Conservation (phyloP, 805 yeast species). For the Zygoascus flipseniorum region DNA sequence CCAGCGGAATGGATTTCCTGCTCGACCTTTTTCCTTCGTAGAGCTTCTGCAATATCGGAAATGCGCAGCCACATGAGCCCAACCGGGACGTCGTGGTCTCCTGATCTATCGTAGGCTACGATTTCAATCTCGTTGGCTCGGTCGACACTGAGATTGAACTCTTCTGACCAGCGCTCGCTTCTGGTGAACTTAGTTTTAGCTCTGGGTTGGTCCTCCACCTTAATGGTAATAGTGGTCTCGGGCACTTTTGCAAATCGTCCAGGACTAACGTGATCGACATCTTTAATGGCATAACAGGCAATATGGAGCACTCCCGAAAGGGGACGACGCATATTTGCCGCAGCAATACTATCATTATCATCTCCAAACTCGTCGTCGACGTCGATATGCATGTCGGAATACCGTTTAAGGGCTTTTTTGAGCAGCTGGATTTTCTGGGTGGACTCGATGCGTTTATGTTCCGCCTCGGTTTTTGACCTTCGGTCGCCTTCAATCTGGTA, state of each 20-base stretch:
- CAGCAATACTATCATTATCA: conserved; percentile 49
- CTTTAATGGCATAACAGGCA: conserved; percentile 69
- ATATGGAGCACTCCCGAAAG: conserved; percentile 72
- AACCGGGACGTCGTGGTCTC: conserved; percentile 67
- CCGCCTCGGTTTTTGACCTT: conserved; percentile 77
- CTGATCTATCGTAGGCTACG: conserved; percentile 73
- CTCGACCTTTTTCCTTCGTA: conserved; percentile 80
- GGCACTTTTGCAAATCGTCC: conserved; percentile 72
- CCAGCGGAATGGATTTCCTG: conserved; percentile 64
- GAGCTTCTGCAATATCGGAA: conserved; percentile 88
- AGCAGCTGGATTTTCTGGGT: conserved; percentile 77
- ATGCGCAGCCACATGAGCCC: conserved; percentile 88
- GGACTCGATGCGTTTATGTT: conserved; percentile 76
- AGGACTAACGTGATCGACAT: conserved; percentile 86
- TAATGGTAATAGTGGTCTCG: conserved; percentile 68
- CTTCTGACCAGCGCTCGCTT: conserved; percentile 76
- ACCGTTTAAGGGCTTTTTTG: conserved; percentile 74
- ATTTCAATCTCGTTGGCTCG: conserved; percentile 90
- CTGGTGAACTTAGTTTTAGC: conserved; percentile 70
- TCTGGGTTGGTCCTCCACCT: conserved; percentile 80
- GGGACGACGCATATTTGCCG: conserved; percentile 70
- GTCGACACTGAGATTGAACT: conserved; percentile 70
- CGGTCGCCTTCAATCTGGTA: conserved; percentile 90
- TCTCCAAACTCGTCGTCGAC: conserved; percentile 39
- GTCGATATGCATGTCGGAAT: conserved; percentile 77